Evolutionary conservation across 768 basidiomycete genomes (phyloP).

Genomic region (Boletus huronensis): DNA sequence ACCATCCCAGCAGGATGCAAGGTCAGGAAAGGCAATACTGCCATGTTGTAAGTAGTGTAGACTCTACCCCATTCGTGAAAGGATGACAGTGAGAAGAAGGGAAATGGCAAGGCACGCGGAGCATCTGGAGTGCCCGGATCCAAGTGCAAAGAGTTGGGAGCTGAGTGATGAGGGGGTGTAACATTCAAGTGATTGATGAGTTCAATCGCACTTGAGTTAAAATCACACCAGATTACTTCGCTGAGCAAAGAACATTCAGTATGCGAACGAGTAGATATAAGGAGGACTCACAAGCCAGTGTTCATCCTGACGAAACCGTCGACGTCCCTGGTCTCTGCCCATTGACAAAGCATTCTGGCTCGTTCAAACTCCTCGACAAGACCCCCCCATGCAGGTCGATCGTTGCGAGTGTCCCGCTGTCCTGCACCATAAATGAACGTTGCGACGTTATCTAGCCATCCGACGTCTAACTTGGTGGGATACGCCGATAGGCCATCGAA

Average conservation of each 20-base stretch:
- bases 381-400: constrained; percentile 1
- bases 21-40: neutral
- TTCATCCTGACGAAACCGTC: constrained; percentile 6
- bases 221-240: constrained; percentile 7
- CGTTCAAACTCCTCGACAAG: neutral
- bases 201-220: constrained; percentile 1
- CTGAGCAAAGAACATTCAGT: neutral
- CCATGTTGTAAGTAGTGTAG: constrained; percentile 1
- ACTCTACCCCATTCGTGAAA: constrained; percentile 5
- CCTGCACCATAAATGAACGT: constrained; percentile 3
- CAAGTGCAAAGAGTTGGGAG: neutral
- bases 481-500: constrained; percentile 3
- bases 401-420: neutral
- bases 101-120: neutral
- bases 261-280: neutral
- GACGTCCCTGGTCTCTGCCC: neutral
- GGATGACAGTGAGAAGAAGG: constrained; percentile 2
- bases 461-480: constrained; percentile 3
- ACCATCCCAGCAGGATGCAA: constrained; percentile 4
- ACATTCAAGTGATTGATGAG: constrained; percentile 3
- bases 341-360: constrained; percentile 1
- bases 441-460: constrained; percentile 1
- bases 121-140: constrained; percentile 4
- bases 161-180: neutral
- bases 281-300: neutral